These are phyloP conservation scores for Daldinia sp. DNA, from an alignment of 2,329 filamentous ascomycete species.

Conservation along the genomic window DNA sequence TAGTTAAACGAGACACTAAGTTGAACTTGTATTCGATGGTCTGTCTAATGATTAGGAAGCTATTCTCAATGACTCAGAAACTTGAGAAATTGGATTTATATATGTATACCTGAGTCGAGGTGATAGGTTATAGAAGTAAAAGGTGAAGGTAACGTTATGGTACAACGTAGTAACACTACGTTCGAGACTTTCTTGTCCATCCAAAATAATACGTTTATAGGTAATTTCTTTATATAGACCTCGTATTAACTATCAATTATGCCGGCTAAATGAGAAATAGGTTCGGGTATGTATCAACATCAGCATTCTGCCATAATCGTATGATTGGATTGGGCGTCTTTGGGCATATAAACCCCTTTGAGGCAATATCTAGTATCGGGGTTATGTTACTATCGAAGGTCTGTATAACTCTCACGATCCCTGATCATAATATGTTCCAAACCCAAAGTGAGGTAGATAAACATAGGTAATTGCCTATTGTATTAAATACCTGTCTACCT, in stretches of 20 bases:
- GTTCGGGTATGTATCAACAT: not conserved
- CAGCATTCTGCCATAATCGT: not conserved
- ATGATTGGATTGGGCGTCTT: not conserved
- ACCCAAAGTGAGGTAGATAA: no score
- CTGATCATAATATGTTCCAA: no score
- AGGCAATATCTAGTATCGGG: not conserved
- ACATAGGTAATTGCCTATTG: no score
- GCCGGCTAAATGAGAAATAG: slow-evolving; percentile 23
- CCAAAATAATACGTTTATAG: not conserved
- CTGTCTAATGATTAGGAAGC: not conserved
- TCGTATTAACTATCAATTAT: slow-evolving; percentile 16
- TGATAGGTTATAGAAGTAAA: not conserved
- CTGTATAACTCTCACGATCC: not conserved
- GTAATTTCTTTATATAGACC: slow-evolving; percentile 24
- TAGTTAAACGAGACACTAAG: not conserved
- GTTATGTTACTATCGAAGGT: not conserved
- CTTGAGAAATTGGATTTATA: not conserved
- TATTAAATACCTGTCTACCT: no score
- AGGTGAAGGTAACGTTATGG: slow-evolving; percentile 26
- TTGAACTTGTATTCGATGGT: not conserved
- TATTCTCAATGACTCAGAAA: not conserved
- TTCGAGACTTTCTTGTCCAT: slow-evolving; percentile 21
- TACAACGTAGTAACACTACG: slow-evolving; percentile 10
- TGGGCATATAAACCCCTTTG: not conserved
- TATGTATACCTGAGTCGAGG: not conserved